phyloP scores from a whole-genome alignment of 2,329 filamentous ascomycete genomes.

The Calonectria naviculata region DNA sequence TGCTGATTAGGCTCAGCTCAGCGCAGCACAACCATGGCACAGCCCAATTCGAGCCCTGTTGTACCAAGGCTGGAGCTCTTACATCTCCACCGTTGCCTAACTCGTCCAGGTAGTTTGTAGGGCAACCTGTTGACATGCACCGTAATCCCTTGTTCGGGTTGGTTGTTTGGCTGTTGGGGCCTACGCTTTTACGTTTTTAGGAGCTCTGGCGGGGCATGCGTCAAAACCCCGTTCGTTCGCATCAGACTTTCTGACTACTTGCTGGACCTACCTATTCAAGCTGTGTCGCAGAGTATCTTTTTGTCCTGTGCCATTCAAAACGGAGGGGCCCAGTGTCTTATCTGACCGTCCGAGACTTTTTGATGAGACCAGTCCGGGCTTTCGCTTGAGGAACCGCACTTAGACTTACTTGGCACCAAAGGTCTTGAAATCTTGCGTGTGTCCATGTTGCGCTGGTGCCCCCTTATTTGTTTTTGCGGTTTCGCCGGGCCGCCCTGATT shows the following conservation, averaged over 20 bases:
- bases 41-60: constrained; percentile 1
- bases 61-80: background rate
- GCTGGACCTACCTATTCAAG: constrained; percentile 5
- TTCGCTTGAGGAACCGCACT: background rate
- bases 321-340: constrained; percentile 9
- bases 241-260: background rate
- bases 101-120: background rate
- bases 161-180: background rate
- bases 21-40: background rate
- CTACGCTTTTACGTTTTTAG: background rate
- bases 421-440: background rate
- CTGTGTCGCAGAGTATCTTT: constrained; percentile 2
- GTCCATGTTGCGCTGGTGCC: background rate
- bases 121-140: background rate
- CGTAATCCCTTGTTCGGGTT: background rate
- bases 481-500: constrained; percentile 16
- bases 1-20: constrained; percentile 1
- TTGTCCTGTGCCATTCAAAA: background rate
- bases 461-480: constrained; percentile 3
- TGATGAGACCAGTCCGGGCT: constrained; percentile 1
- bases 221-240: background rate
- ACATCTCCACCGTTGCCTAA: constrained; percentile 10
- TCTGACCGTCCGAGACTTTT: constrained; percentile 9
- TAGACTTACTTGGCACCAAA: background rate
- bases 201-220: background rate